A percentile compares a stretch with the other conserved stretches of the same genome.
phyloP scores from a whole-genome alignment of 208 protist genomes.

The Leishmania major region DNA sequence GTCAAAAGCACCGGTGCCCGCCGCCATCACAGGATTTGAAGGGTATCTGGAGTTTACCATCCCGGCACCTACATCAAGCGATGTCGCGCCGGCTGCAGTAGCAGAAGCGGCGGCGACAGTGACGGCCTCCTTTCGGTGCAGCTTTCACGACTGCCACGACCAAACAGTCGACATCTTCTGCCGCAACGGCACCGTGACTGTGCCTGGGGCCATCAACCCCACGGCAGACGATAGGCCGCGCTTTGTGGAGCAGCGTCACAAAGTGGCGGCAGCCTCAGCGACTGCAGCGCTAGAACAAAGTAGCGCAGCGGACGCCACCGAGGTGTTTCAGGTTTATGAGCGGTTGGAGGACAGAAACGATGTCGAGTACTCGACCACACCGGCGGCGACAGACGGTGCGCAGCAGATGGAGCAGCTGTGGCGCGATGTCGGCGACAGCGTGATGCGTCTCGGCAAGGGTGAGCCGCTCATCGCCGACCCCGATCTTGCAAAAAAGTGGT shows the following conservation, averaged over 20 bases:
- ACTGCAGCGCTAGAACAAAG: slow-evolving; percentile 24
- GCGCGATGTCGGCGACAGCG: slow-evolving; percentile 57
- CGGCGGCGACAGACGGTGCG: slow-evolving; percentile 36
- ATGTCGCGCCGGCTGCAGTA: neutral
- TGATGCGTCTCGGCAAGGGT: slow-evolving; percentile 44
- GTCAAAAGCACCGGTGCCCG: slow-evolving; percentile 5
- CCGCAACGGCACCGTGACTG: slow-evolving; percentile 50
- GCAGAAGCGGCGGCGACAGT: slow-evolving; percentile 1
- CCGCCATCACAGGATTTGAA: slow-evolving; percentile 66
- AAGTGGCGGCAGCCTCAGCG: slow-evolving; percentile 10
- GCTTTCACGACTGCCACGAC: slow-evolving; percentile 57
- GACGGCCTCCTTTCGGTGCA: slow-evolving; percentile 68
- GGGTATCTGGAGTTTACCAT: slow-evolving; percentile 55
- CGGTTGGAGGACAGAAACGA: slow-evolving; percentile 29
- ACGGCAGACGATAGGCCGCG: slow-evolving; percentile 40
- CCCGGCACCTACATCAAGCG: neutral
- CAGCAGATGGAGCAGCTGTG: slow-evolving; percentile 73
- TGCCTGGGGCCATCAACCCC: slow-evolving; percentile 68
- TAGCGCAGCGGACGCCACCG: slow-evolving; percentile 7
- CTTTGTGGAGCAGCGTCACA: slow-evolving; percentile 33
- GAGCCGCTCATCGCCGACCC: slow-evolving; percentile 50
- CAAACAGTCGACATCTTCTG: slow-evolving; percentile 56
- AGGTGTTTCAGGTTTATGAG: slow-evolving; percentile 28
- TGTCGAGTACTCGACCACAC: slow-evolving; percentile 28
- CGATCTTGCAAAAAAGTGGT: slow-evolving; percentile 55